Evolutionary conservation across 208 protist genomes (phyloP).

Genomic region (Leishmania amazonensis): DNA sequence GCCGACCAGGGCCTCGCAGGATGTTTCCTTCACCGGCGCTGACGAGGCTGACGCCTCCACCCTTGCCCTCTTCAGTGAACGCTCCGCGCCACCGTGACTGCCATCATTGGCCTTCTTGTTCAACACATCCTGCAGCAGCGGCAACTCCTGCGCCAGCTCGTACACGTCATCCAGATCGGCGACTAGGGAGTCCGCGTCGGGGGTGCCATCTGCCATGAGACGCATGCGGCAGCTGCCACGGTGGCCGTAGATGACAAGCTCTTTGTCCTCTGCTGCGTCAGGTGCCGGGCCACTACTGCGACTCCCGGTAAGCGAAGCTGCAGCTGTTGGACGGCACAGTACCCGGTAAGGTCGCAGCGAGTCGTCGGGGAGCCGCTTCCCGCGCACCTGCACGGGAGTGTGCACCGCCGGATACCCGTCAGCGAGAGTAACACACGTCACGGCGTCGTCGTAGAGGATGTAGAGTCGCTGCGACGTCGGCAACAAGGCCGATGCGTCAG

Average conservation of each 20-base stretch:
- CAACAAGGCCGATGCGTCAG: neutral
- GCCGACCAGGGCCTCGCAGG: slow-evolving; percentile 16
- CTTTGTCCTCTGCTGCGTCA: neutral
- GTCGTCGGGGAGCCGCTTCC: slow-evolving; percentile 20
- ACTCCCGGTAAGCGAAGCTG: neutral
- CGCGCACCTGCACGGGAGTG: slow-evolving; percentile 28
- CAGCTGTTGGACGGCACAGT: slow-evolving; percentile 21
- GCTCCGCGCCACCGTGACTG: neutral
- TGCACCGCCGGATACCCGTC: slow-evolving; percentile 59
- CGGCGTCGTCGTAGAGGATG: slow-evolving; percentile 59
- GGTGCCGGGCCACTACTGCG: neutral
- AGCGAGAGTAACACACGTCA: slow-evolving; percentile 62
- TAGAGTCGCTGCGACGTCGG: slow-evolving; percentile 36
- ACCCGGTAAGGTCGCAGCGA: slow-evolving; percentile 24
- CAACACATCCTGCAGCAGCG: slow-evolving; percentile 10
- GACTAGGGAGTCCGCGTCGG: slow-evolving; percentile 45
- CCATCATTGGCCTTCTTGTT: neutral
- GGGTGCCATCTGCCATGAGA: slow-evolving; percentile 57
- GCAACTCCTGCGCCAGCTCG: slow-evolving; percentile 26
- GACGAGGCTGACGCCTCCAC: slow-evolving; percentile 1
- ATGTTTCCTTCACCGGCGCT: slow-evolving; percentile 2
- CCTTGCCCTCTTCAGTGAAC: slow-evolving; percentile 2
- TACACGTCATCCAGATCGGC: slow-evolving; percentile 31
- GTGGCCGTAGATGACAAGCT: slow-evolving; percentile 48
- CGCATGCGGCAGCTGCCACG: slow-evolving; percentile 44